phyloP scores from a whole-genome alignment of 177 flowering plant species.

The Vitis hybrid region DNA sequence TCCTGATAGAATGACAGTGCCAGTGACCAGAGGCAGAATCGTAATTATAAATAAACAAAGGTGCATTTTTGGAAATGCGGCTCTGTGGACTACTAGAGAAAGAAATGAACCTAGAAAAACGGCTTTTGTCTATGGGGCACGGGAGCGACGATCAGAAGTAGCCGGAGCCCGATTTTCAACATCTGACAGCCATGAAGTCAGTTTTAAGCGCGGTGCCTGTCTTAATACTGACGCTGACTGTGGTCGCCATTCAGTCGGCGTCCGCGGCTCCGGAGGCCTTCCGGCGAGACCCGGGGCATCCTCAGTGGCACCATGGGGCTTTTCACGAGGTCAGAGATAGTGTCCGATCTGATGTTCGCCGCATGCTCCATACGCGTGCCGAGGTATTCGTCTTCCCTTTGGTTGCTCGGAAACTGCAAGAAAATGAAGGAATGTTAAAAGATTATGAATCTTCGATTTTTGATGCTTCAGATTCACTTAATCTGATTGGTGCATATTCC shows the following conservation, averaged over 20 bases:
- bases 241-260: slow-evolving; percentile 21
- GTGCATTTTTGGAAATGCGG: too few relatives aligned
- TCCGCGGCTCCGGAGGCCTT: slow-evolving; percentile 74
- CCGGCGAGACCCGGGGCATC: slow-evolving; percentile 85
- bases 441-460: background rate
- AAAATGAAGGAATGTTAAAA: too few relatives aligned
- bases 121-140: too few relatives aligned
- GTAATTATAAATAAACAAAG: too few relatives aligned
- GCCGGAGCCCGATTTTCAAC: too few relatives aligned
- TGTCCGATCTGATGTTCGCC: slow-evolving; percentile 81
- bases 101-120: too few relatives aligned
- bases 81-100: too few relatives aligned
- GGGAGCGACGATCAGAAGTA: too few relatives aligned
- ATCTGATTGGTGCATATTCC: background rate
- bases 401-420: background rate
- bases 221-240: slow-evolving; percentile 9
- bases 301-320: slow-evolving; percentile 98
- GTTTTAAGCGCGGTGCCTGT: too few relatives aligned
- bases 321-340: slow-evolving; percentile 79
- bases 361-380: slow-evolving; percentile 93
- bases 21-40: too few relatives aligned
- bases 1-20: too few relatives aligned
- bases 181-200: too few relatives aligned
- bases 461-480: background rate
- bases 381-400: slow-evolving; percentile 44